phyloP scores from a whole-genome alignment of 768 basidiomycete species.

The Pholiota conissans region DNA sequence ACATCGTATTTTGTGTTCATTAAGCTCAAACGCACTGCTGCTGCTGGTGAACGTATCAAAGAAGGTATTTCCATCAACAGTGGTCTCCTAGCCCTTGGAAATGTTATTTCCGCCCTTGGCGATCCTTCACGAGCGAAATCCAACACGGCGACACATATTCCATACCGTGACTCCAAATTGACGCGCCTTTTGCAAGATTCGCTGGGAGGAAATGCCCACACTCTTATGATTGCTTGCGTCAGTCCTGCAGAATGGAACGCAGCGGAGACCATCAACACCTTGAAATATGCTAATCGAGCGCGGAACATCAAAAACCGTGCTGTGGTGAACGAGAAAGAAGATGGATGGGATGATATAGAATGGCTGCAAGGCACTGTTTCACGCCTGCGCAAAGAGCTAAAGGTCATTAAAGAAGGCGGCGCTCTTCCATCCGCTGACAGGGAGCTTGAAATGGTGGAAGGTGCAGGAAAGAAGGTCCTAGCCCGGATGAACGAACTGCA shows the following conservation, averaged over 20 bases:
- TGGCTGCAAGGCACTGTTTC: slow-evolving; percentile 89
- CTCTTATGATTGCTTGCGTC: slow-evolving; percentile 98
- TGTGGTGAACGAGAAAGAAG: slow-evolving; percentile 90
- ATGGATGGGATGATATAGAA: slow-evolving; percentile 98
- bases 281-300: slow-evolving; percentile 97
- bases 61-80: slow-evolving; percentile 99
- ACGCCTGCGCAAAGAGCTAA: slow-evolving; percentile 86
- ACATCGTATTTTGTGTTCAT: slow-evolving; percentile 18
- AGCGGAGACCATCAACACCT: slow-evolving; percentile 89
- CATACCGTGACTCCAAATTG: slow-evolving; percentile 98
- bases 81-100: slow-evolving; percentile 93
- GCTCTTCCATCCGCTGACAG: slow-evolving; percentile 26
- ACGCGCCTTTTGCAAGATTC: slow-evolving; percentile 96
- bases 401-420: slow-evolving; percentile 72
- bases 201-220: slow-evolving; percentile 95
- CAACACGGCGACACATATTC: slow-evolving; percentile 84
- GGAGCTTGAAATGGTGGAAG: slow-evolving; percentile 47
- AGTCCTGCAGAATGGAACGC: slow-evolving; percentile 96
- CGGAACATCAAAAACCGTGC: slow-evolving; percentile 97
- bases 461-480: slow-evolving; percentile 72
- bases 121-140: slow-evolving; percentile 88
- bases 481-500: slow-evolving; percentile 83
- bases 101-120: slow-evolving; percentile 96
- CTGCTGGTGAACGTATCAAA: slow-evolving; percentile 93
- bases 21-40: slow-evolving; percentile 93